Evolutionary conservation across 1,284 basidiomycete genomes (phyloP).

Genomic region (Bondarzewia mesenterica): DNA sequence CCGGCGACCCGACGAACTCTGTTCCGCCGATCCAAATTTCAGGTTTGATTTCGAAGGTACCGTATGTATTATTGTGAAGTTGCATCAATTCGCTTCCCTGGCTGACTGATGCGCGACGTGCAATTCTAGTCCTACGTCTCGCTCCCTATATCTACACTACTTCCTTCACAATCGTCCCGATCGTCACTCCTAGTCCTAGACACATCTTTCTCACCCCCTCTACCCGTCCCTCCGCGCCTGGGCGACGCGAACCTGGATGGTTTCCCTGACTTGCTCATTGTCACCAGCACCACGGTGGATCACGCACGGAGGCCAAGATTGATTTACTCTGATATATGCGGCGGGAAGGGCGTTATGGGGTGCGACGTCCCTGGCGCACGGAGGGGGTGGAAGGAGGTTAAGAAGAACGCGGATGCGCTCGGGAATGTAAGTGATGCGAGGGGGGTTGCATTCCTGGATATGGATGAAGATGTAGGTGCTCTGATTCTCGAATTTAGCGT

Average conservation of each 20-base stretch:
- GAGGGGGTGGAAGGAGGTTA: constrained; percentile 57
- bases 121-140: constrained; percentile 51
- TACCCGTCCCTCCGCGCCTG: constrained; percentile 75
- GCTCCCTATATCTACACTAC: constrained; percentile 59
- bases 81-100: not conserved
- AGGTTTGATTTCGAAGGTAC: constrained; percentile 59
- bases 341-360: constrained; percentile 37
- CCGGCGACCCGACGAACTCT: constrained; percentile 74
- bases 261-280: constrained; percentile 83
- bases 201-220: constrained; percentile 46
- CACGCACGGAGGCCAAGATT: constrained; percentile 38
- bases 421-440: constrained; percentile 71
- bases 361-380: constrained; percentile 43
- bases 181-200: constrained; percentile 64
- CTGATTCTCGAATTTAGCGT: not conserved
- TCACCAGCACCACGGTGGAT: constrained; percentile 36
- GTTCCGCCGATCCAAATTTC: constrained; percentile 76
- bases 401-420: constrained; percentile 57
- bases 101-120: not conserved
- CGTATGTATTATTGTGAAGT: constrained; percentile 32
- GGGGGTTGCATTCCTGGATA: constrained; percentile 78
- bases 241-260: constrained; percentile 95
- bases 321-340: constrained; percentile 69
- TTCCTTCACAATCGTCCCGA: constrained; percentile 35
- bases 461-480: constrained; percentile 86